These are phyloP conservation scores for Xanthoconium purpureum DNA, from an alignment of 768 basidiomycete species.

Conservation along the genomic window DNA sequence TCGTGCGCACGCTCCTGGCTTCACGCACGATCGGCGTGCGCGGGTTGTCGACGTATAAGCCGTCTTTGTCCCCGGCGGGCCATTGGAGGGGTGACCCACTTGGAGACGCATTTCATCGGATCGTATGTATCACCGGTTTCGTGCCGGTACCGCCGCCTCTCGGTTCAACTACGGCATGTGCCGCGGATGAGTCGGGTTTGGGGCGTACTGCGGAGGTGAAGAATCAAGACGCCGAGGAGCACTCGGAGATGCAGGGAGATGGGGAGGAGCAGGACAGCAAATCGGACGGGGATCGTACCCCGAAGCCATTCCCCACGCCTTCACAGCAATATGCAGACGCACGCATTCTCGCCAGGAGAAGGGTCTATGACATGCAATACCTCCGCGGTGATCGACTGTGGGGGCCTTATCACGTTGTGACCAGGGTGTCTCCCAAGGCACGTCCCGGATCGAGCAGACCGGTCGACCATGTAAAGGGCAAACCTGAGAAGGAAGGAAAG, in stretches of 20 bases:
- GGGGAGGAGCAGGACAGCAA: neutral
- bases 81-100: constrained; percentile 29
- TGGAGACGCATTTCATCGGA: constrained; percentile 39
- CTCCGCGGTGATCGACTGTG: constrained; percentile 27
- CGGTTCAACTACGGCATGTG: neutral
- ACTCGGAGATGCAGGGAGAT: neutral
- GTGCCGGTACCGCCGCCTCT: constrained; percentile 28
- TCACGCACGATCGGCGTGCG: constrained; percentile 21
- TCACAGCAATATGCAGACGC: constrained; percentile 22
- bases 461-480: neutral
- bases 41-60: constrained; percentile 12
- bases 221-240: neutral
- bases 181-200: neutral
- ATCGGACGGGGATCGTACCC: neutral
- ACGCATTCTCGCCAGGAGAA: constrained; percentile 25
- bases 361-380: constrained; percentile 33
- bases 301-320: constrained; percentile 10
- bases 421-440: neutral
- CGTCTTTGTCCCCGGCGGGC: constrained; percentile 16
- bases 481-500: neutral
- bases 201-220: neutral
- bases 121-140: constrained; percentile 46
- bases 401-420: constrained; percentile 27
- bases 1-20: constrained; percentile 26
- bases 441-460: neutral